A percentile compares a stretch with the other conserved stretches of the same genome.
Conservation (phyloP, 2,329 filamentous ascomycete species). For the Epichloe glyceriae region DNA sequence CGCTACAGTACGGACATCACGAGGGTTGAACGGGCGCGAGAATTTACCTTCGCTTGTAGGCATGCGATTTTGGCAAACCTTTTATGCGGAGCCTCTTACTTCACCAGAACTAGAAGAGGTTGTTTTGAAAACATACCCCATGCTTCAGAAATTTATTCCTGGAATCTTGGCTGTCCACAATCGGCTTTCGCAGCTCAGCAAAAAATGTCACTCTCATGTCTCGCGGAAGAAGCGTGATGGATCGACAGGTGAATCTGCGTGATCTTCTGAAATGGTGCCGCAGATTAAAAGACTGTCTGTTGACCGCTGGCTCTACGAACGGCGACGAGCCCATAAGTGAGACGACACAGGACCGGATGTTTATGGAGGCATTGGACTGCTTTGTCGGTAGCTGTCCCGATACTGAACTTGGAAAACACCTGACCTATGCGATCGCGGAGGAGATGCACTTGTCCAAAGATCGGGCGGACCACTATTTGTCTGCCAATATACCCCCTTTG, state of each 20-base stretch:
- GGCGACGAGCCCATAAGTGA: constrained; percentile 62
- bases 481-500: constrained; percentile 57
- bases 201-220: constrained; percentile 28
- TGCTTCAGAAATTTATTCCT: constrained; percentile 49
- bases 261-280: constrained; percentile 90
- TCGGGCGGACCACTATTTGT: constrained; percentile 64
- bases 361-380: constrained; percentile 85
- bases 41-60: constrained; percentile 67
- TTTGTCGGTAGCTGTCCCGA: constrained; percentile 74
- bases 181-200: constrained; percentile 36
- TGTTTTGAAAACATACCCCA: constrained; percentile 55
- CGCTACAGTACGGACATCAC: constrained; percentile 72
- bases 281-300: constrained; percentile 55
- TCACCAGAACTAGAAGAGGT: constrained; percentile 63
- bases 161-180: constrained; percentile 48
- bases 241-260: constrained; percentile 50
- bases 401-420: constrained; percentile 40
- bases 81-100: constrained; percentile 55
- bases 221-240: constrained; percentile 29
- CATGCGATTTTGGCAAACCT: constrained; percentile 69
- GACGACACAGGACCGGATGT: constrained; percentile 65
- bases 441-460: constrained; percentile 79
- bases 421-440: constrained; percentile 65
- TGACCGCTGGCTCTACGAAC: constrained; percentile 46
- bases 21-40: constrained; percentile 53